Conservation (phyloP, 495 filamentous ascomycete genomes). For the Talaromyces adpressus region DNA sequence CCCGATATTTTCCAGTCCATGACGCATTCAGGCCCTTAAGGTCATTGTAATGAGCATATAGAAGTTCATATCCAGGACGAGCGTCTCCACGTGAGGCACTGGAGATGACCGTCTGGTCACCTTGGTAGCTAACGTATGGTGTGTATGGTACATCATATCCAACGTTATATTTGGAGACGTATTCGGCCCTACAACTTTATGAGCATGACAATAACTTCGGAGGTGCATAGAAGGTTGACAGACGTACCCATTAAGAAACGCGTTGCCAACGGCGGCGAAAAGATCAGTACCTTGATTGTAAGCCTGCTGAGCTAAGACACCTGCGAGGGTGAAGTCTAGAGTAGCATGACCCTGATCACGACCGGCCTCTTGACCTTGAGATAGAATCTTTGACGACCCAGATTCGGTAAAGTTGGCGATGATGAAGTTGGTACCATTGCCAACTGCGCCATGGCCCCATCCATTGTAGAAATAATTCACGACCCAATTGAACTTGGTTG, state of each 20-base stretch:
- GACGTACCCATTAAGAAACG: constrained; percentile 28
- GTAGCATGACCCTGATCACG: constrained; percentile 37
- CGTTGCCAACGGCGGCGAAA: constrained; percentile 24
- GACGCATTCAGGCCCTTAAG: constrained; percentile 25
- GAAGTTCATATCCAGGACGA: constrained; percentile 31
- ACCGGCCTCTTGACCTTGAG: constrained; percentile 36
- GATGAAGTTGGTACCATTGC: constrained; percentile 22
- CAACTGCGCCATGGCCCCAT: constrained; percentile 26
- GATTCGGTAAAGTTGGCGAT: constrained; percentile 12
- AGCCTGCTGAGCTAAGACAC: constrained; percentile 31
- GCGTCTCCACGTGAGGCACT: constrained; percentile 19
- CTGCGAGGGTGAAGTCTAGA: constrained; percentile 30
- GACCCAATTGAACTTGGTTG: constrained; percentile 28
- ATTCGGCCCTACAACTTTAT: constrained; percentile 24
- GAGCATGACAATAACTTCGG: not conserved
- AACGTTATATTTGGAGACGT: constrained; percentile 35
- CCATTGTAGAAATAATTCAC: constrained; percentile 31
- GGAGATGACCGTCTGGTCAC: constrained; percentile 25
- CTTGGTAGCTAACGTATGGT: constrained; percentile 27
- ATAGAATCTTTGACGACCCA: constrained; percentile 17
- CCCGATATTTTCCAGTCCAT: constrained; percentile 27
- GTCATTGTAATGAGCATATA: constrained; percentile 32
- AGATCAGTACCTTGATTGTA: constrained; percentile 36
- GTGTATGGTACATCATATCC: constrained; percentile 36
- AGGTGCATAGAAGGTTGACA: not conserved